Percentiles rank a stretch among this genome's conserved stretches.
These are phyloP conservation scores for Andalucia godoyi DNA, from an alignment of 78 protist species.

Conservation along the genomic window DNA sequence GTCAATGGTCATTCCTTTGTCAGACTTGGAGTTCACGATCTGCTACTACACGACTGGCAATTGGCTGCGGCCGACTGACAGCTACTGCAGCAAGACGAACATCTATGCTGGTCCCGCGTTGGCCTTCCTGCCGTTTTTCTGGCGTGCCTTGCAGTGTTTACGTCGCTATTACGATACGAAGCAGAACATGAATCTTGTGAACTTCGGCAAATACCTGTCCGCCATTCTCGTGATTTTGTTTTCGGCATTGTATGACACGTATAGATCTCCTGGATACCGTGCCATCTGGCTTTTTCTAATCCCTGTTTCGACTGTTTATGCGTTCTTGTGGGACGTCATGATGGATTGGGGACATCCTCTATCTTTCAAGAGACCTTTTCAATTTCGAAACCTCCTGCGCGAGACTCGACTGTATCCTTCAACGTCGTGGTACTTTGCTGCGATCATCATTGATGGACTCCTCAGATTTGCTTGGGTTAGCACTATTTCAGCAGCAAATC, in stretches of 20 bases:
- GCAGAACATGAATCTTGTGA: neutral
- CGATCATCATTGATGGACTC: no score
- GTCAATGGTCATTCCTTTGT: slow-evolving; percentile 1
- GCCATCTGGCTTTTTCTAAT: neutral
- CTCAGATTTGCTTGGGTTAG: no score
- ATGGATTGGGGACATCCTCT: slow-evolving; percentile 34
- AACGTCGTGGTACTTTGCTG: no score
- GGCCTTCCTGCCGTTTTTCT: slow-evolving; percentile 5
- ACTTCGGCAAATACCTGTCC: slow-evolving; percentile 14
- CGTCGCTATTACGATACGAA: neutral
- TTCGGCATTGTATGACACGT: neutral
- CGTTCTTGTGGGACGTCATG: slow-evolving; percentile 17
- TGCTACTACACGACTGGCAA: no score
- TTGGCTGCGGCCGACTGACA: no score
- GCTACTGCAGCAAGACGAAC: no score
- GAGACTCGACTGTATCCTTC: no score
- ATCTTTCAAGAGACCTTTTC: no score
- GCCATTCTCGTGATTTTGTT: neutral
- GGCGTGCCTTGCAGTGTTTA: slow-evolving; percentile 5
- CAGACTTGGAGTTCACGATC: neutral
- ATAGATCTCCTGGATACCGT: neutral
- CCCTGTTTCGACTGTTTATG: slow-evolving; percentile 2
- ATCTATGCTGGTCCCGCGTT: no score
- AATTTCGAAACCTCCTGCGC: no score
- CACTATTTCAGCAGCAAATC: no score